phyloP scores from a whole-genome alignment of 139 green algal genomes.

The Spirogloea muscicola region DNA sequence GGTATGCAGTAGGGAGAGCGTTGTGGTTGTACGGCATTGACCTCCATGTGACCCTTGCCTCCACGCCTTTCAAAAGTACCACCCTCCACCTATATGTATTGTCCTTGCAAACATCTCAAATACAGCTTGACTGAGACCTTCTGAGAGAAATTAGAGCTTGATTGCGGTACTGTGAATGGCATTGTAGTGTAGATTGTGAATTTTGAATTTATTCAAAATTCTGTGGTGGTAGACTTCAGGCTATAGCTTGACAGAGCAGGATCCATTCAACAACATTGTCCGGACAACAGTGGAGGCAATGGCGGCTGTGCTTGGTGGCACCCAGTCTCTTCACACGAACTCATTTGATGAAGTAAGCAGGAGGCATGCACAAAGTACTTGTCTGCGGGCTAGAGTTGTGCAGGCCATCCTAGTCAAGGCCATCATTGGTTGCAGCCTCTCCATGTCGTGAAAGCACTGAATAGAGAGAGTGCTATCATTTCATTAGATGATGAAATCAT shows the following conservation, averaged over 20 bases:
- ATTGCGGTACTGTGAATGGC: background rate
- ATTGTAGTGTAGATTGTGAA: background rate
- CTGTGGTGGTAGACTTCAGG: slow-evolving; percentile 35
- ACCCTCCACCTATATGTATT: no score
- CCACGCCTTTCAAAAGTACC: background rate
- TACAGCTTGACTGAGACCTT: background rate
- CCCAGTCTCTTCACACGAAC: slow-evolving; percentile 71
- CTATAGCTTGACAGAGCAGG: slow-evolving; percentile 45
- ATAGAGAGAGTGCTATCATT: background rate
- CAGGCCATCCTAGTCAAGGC: no score
- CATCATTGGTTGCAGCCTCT: no score
- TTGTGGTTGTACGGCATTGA: background rate
- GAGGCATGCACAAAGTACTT: no score
- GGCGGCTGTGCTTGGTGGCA: slow-evolving; percentile 65
- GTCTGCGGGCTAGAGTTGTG: no score
- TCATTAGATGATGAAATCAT: background rate
- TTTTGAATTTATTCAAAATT: no score
- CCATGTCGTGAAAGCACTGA: background rate
- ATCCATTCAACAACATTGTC: slow-evolving; percentile 47
- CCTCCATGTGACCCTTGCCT: background rate
- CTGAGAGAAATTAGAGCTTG: background rate
- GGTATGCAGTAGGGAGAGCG: slow-evolving; percentile 10
- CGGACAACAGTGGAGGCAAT: slow-evolving; percentile 51
- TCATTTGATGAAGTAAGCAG: slow-evolving; percentile 69
- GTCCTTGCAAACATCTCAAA: background rate